Evolutionary conservation across 2,329 filamentous ascomycete genomes (phyloP), one percentile per base, ranked within the genome.

Genomic region (Corinectria fuckeliana): DNA sequence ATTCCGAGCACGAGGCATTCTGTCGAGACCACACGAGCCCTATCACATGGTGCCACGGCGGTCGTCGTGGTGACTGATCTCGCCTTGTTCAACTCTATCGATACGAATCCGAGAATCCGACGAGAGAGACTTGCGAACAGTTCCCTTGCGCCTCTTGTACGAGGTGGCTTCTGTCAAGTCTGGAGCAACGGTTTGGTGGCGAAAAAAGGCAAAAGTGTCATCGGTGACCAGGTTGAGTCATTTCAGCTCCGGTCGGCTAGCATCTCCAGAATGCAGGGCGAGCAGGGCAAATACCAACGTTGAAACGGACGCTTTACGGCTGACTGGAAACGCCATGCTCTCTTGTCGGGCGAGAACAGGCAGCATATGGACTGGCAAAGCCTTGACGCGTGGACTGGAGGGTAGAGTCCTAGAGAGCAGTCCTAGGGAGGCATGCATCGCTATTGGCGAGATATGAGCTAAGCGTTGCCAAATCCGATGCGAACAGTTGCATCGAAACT

Each of bases 171-270:
- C 2, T 36, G 4, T n/a, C 13, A 47, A 34, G 13, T 8, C 9
- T 21, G 38, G 30, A 20, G 23, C 25, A 11, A 54, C 13, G 18
- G 21, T 44, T 39, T 7, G 39, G 53, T 62, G 45, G 56, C 61
- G 42, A 48, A 41, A 10, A 13, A 45, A 36, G 16, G 39, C 32
- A 28, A 32, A 20, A 38, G 44, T 20, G 18, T 16, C 5, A 26
- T 47, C 23, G 48, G 38, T 50, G 50, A 16, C 61, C 18, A 32
- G 21, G 39, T 36, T 61, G 61, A 64, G 50, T 63, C 61, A 50
- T 26, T 38, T 50, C 34, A 38, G 49, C 50, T 47, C 20, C 28
- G 45, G 50, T 41, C 8, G 16, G 25, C 28, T 25, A 34, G 45
- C 38, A 23, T 11, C 39, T 6, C 10, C 6, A 28, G 44, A 44